Percentiles rank a stretch among this genome's conserved stretches.
phyloP scores from a whole-genome alignment of 2,329 filamentous ascomycete genomes.

The Tolypocladium endophyticum region DNA sequence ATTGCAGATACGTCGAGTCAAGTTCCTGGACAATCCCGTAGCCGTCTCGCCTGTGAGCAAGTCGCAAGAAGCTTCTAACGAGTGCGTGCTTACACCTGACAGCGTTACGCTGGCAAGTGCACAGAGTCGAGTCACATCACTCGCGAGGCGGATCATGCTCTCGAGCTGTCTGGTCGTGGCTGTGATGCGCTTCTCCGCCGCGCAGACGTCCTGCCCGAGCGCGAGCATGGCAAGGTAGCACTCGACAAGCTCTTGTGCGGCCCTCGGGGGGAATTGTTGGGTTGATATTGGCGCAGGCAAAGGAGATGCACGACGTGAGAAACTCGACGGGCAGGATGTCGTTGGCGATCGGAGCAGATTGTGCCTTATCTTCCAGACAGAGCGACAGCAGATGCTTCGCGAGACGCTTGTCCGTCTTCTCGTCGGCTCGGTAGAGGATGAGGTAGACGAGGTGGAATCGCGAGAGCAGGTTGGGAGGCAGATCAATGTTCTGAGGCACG shows the following conservation, averaged over 20 bases:
- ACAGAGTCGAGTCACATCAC: no score
- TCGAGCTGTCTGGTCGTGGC: slow-evolving; percentile 94
- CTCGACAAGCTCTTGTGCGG: slow-evolving; percentile 72
- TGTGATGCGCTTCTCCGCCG: slow-evolving; percentile 90
- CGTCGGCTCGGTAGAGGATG: slow-evolving; percentile 87
- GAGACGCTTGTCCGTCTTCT: slow-evolving; percentile 76
- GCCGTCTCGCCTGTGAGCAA: neutral
- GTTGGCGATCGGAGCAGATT: slow-evolving; percentile 61
- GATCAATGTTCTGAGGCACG: slow-evolving; percentile 95
- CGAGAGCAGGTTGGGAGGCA: slow-evolving; percentile 87
- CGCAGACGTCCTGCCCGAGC: slow-evolving; percentile 76
- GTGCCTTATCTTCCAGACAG: slow-evolving; percentile 90
- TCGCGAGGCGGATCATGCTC: slow-evolving; percentile 95
- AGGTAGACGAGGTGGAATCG: slow-evolving; percentile 97
- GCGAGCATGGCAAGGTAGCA: slow-evolving; percentile 93
- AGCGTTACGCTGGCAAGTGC: neutral
- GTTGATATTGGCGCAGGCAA: slow-evolving; percentile 78
- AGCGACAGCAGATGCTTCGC: slow-evolving; percentile 90
- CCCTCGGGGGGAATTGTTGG: slow-evolving; percentile 70
- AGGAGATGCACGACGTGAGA: slow-evolving; percentile 93
- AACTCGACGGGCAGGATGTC: slow-evolving; percentile 92
- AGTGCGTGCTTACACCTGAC: neutral
- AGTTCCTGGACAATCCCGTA: neutral
- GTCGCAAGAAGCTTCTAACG: neutral
- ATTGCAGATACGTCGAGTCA: no score